These are phyloP conservation scores for Neurospora sublineolata DNA, from an alignment of 495 filamentous ascomycete species.

Conservation along the genomic window DNA sequence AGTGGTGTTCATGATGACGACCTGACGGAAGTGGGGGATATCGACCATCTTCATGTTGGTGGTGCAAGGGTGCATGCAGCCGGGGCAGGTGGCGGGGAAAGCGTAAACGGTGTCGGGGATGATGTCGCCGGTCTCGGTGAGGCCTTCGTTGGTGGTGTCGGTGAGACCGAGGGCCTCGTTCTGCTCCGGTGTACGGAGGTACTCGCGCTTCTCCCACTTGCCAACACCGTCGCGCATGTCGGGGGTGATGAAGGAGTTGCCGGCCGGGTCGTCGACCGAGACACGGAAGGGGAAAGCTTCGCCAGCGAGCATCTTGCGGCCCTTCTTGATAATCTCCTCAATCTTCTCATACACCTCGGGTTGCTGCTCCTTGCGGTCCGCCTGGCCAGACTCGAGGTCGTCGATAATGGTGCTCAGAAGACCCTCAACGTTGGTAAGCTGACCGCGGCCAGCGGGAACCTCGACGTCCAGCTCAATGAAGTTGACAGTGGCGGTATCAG, in stretches of 20 bases:
- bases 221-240: constrained; percentile 58
- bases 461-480: constrained; percentile 83
- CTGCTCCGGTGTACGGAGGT: constrained; percentile 76
- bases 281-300: constrained; percentile 78
- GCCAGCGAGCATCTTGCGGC: constrained; percentile 61
- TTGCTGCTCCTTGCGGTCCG: constrained; percentile 54
- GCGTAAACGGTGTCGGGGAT: constrained; percentile 80
- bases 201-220: constrained; percentile 76
- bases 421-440: constrained; percentile 87
- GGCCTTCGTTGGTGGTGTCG: constrained; percentile 22
- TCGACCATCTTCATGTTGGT: constrained; percentile 94
- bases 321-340: constrained; percentile 54
- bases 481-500: constrained; percentile 69
- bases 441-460: constrained; percentile 76
- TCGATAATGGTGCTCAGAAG: constrained; percentile 63
- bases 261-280: constrained; percentile 76
- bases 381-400: constrained; percentile 66
- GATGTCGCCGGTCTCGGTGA: constrained; percentile 59
- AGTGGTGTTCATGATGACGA: constrained; percentile 78
- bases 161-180: constrained; percentile 69
- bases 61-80: constrained; percentile 67
- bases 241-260: constrained; percentile 97
- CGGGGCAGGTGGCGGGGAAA: constrained; percentile 82
- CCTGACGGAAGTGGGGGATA: constrained; percentile 94
- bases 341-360: constrained; percentile 71